Evolutionary conservation across 2,329 filamentous ascomycete genomes (phyloP).

Genomic region (Apiospora pterosperma): DNA sequence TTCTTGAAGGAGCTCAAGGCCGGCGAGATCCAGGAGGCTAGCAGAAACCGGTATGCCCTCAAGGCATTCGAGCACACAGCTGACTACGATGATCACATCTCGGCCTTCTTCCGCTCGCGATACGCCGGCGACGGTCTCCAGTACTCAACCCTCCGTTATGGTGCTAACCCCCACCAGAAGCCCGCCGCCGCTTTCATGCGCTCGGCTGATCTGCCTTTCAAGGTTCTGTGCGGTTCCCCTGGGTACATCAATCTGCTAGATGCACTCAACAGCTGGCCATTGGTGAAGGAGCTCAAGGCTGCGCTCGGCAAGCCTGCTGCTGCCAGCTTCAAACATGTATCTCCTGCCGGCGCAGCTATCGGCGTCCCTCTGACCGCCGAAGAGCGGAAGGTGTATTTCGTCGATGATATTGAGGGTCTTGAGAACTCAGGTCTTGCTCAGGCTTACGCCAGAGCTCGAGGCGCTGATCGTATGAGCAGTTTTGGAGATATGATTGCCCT

Average conservation of each 20-base stretch:
- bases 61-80: conserved; percentile 99
- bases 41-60: conserved; percentile 84
- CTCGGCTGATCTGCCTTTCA: conserved; percentile 81
- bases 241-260: conserved; percentile 98
- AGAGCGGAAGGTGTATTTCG: conserved; percentile 97
- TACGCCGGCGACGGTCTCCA: conserved; percentile 84
- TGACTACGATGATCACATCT: conserved; percentile 92
- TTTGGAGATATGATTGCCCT: conserved; percentile 96
- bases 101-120: conserved; percentile 95
- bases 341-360: conserved; percentile 91
- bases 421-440: conserved; percentile 84
- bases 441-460: conserved; percentile 92
- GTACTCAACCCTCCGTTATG: conserved; percentile 85
- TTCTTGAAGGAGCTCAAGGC: conserved; percentile 88
- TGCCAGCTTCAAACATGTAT: conserved; percentile 98
- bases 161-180: conserved; percentile 97
- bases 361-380: conserved; percentile 80
- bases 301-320: conserved; percentile 86
- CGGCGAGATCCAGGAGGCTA: conserved; percentile 81
- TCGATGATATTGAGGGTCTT: conserved; percentile 88
- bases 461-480: conserved; percentile 97
- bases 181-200: conserved; percentile 81
- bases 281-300: conserved; percentile 93
- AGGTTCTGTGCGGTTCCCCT: conserved; percentile 82
- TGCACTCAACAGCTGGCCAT: conserved; percentile 91